Percentiles rank a stretch among this genome's conserved stretches.
phyloP scores from a whole-genome alignment of 345 rosid genomes.

The Abelmoschus esculentus region DNA sequence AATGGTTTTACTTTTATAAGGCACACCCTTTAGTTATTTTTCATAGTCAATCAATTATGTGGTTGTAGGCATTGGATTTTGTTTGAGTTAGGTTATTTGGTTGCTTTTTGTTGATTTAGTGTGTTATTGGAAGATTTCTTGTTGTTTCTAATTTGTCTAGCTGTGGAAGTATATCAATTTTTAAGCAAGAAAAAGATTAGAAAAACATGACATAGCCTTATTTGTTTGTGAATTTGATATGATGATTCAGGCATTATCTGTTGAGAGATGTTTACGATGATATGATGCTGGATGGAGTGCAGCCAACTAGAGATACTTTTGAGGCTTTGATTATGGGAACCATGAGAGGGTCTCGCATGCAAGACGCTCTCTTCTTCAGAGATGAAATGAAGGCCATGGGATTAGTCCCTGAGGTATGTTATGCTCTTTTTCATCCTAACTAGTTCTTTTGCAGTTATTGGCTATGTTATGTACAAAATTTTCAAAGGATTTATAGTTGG shows the following conservation, averaged over 20 bases:
- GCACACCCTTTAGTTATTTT: too few relatives aligned
- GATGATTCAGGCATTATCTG: conserved; percentile 32
- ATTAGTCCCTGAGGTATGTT: conserved; percentile 78
- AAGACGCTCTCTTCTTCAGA: conserved; percentile 71
- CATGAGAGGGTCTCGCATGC: conserved; percentile 82
- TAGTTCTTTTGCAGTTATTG: background rate
- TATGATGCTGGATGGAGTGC: conserved; percentile 89
- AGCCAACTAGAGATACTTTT: conserved; percentile 69
- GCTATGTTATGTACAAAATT: background rate
- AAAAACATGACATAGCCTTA: background rate
- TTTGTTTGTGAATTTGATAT: conserved; percentile 2
- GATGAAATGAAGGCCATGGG: conserved; percentile 90
- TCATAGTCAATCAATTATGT: background rate
- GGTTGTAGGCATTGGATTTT: background rate
- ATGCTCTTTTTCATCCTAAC: background rate
- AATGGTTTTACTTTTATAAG: too few relatives aligned
- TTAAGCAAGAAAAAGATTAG: background rate
- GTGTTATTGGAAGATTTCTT: background rate
- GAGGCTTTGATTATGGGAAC: conserved; percentile 75
- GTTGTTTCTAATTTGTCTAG: background rate
- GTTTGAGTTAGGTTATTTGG: background rate
- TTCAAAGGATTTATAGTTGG: background rate
- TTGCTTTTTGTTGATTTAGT: background rate
- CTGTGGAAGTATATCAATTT: background rate
- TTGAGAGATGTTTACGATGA: conserved; percentile 85